Evolutionary conservation across 1,284 basidiomycete genomes (phyloP).

Genomic region (Cystobasidium slooffiae): DNA sequence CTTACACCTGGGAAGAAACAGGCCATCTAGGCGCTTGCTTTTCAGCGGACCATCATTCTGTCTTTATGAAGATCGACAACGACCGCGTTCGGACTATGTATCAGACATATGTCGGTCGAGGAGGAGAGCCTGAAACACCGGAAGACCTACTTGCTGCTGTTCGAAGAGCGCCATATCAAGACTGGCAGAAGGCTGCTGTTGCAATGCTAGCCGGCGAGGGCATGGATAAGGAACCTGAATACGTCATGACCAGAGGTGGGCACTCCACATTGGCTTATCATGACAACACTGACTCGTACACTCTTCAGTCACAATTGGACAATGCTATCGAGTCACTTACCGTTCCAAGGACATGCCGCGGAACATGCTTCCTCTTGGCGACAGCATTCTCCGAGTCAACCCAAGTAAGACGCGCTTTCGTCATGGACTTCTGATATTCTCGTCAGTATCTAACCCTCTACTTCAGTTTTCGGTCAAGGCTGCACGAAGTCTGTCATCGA

Average conservation of each 20-base stretch:
- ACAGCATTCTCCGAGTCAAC: conserved; percentile 35
- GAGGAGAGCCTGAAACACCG: conserved; percentile 34
- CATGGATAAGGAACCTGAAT: conserved; percentile 13
- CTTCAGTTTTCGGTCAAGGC: conserved; percentile 37
- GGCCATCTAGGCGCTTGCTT: conserved; percentile 42
- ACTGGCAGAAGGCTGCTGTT: conserved; percentile 38
- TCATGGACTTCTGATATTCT: not conserved
- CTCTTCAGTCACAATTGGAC: conserved; percentile 26
- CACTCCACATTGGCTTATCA: not conserved
- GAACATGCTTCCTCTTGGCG: conserved; percentile 31
- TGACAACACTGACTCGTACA: not conserved
- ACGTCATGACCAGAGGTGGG: conserved; percentile 14
- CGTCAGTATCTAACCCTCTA: not conserved
- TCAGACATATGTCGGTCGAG: conserved; percentile 37
- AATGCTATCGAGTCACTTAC: conserved; percentile 38
- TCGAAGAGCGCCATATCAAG: conserved; percentile 16
- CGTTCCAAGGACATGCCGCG: conserved; percentile 26
- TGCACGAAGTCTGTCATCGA: conserved; percentile 37
- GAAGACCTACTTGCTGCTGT: conserved; percentile 26
- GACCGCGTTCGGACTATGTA: conserved; percentile 41
- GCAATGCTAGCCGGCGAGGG: conserved; percentile 30
- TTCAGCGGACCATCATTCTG: conserved; percentile 35
- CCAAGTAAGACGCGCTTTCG: conserved; percentile 11
- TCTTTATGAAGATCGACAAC: conserved; percentile 40
- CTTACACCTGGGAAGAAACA: conserved; percentile 33